A percentile compares a stretch with the other conserved stretches of the same genome.
Conservation (phyloP, 345 rosid genomes). For the Dimocarpus longan region DNA sequence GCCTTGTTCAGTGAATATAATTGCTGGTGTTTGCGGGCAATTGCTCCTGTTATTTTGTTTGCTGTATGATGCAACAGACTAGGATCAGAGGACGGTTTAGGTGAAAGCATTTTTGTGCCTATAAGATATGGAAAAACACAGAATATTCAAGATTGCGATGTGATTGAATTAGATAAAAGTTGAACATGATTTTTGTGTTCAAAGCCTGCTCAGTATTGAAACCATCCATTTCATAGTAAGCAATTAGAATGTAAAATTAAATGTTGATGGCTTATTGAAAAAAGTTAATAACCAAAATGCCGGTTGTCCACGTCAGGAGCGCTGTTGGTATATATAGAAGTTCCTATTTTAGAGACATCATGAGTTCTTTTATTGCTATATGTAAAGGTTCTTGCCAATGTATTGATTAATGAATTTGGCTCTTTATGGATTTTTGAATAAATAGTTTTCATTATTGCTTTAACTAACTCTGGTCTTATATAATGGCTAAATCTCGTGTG, state of each 20-base stretch:
- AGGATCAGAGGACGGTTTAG: not conserved
- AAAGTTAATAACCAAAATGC: not conserved
- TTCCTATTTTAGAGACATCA: not conserved
- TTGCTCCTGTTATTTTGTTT: not conserved
- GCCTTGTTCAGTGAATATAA: not conserved
- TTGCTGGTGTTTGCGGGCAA: not conserved
- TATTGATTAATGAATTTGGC: conserved; percentile 7
- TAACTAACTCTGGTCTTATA: conserved; percentile 2
- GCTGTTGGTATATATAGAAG: too few species aligned
- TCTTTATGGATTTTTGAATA: conserved; percentile 16
- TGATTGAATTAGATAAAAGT: not conserved
- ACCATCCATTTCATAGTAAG: not conserved
- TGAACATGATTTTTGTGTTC: not conserved
- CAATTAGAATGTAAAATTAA: not conserved
- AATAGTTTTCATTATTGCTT: not conserved
- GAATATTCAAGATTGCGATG: not conserved
- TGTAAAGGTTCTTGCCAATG: not conserved
- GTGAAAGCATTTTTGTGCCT: not conserved
- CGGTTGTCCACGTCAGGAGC: too few species aligned
- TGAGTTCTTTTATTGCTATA: not conserved
- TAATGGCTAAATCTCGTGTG: conserved; percentile 9
- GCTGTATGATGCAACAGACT: not conserved
- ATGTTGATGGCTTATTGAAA: not conserved
- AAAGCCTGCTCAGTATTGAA: not conserved
- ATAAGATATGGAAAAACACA: not conserved